These are phyloP conservation scores for Trypanosoma grayi DNA, from an alignment of 208 protist species.

Conservation along the genomic window DNA sequence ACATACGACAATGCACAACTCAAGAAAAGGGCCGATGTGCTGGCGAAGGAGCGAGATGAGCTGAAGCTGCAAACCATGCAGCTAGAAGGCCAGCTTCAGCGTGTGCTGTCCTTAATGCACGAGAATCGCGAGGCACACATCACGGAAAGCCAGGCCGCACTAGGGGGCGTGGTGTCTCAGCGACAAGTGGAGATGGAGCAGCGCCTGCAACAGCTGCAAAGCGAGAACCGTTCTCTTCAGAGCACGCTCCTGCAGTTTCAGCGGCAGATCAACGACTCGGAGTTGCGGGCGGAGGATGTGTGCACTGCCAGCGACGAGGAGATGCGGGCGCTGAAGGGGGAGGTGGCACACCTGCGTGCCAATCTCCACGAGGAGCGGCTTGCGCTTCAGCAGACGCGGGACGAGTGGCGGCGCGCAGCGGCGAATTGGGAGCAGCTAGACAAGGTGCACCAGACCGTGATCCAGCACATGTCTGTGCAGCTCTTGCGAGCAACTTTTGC, in stretches of 20 bases:
- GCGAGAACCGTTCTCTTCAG: slow-evolving; percentile 45
- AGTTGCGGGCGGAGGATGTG: slow-evolving; percentile 46
- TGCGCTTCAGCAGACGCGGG: slow-evolving; percentile 22
- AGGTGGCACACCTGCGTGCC: slow-evolving; percentile 36
- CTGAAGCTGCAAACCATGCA: slow-evolving; percentile 50
- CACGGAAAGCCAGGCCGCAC: slow-evolving; percentile 21
- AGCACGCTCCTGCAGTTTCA: slow-evolving; percentile 38
- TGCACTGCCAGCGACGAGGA: slow-evolving; percentile 34
- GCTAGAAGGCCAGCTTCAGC: slow-evolving; percentile 73
- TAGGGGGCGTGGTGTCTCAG: slow-evolving; percentile 1
- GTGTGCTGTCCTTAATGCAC: slow-evolving; percentile 30
- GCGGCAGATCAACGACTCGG: slow-evolving; percentile 61
- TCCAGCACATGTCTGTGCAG: slow-evolving; percentile 28
- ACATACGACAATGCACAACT: no score
- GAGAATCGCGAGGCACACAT: slow-evolving; percentile 4
- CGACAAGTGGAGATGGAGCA: slow-evolving; percentile 27
- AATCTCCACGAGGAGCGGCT: slow-evolving; percentile 30
- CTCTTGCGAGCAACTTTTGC: neutral
- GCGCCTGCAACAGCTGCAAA: slow-evolving; percentile 8
- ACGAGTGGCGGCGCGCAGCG: slow-evolving; percentile 19
- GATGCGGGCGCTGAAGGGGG: slow-evolving; percentile 38
- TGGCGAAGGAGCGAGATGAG: slow-evolving; percentile 1
- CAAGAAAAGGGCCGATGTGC: neutral
- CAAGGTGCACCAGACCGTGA: slow-evolving; percentile 31
- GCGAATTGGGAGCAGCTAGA: slow-evolving; percentile 18